Conservation (phyloP, 768 basidiomycete species). For the Amyloporia xantha region DNA sequence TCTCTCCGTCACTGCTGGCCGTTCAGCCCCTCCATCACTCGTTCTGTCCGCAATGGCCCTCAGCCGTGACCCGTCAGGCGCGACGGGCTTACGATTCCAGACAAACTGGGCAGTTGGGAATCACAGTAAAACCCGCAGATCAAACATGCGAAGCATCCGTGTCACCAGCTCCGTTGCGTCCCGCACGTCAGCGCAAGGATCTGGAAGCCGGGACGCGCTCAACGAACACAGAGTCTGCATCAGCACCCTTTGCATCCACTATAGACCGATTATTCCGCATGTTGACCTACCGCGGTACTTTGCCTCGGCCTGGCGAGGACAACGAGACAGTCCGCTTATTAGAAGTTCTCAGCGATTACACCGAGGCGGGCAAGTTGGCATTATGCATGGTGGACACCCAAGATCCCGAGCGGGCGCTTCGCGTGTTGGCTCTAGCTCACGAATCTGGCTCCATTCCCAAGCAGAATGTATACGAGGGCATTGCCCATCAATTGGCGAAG, state of each 20-base stretch:
- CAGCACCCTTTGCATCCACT: too few relatives aligned
- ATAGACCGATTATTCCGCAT: too few relatives aligned
- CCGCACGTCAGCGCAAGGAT: too few relatives aligned
- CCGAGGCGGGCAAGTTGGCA: constrained; percentile 24
- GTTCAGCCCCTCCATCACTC: constrained; percentile 12
- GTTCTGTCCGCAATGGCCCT: constrained; percentile 8
- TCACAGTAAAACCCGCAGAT: too few relatives aligned
- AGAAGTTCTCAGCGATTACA: constrained; percentile 15
- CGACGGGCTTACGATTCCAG: not conserved
- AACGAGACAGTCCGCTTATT: too few relatives aligned
- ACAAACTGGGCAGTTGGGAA: too few relatives aligned
- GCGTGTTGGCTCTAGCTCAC: constrained; percentile 42
- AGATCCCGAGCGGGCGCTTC: constrained; percentile 36
- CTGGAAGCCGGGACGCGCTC: too few relatives aligned
- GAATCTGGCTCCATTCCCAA: constrained; percentile 43
- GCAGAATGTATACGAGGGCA: constrained; percentile 51
- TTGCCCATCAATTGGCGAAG: constrained; percentile 43
- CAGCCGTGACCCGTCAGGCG: constrained; percentile 11
- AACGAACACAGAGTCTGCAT: too few relatives aligned
- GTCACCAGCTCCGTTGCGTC: too few relatives aligned
- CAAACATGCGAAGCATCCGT: too few relatives aligned
- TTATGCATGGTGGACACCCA: constrained; percentile 25
- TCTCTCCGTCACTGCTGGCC: constrained; percentile 8
- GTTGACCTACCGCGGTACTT: too few relatives aligned
- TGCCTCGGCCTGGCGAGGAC: too few relatives aligned